Base-by-base conservation (phyloP, 2,329 filamentous ascomycete species). In the Nothophaeocryptopus gaeumannii region DNA sequence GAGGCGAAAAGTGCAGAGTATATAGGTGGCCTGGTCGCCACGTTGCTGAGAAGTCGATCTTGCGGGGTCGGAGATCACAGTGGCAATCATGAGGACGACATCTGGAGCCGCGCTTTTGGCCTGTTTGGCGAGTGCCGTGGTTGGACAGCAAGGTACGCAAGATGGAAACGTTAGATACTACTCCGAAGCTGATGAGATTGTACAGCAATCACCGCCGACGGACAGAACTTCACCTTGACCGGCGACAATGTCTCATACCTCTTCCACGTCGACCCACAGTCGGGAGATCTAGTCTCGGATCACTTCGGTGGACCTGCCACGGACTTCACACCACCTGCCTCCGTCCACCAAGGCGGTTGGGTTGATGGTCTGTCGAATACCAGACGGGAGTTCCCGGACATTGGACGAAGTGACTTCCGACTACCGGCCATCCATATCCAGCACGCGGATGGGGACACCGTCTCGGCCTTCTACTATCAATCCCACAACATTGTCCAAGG, bases 381-480 rank as follows among this genome's bases (percentile, higher is more conserved):
- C 12, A 75, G 79, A 12, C 77, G 83, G 26, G 83, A 85, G 61
- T 84, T 83, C 46, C 83, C 83, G 1, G 82, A 86, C 51, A 69
- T 82, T 4, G 82, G 83, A 1, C 75, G 82, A 7, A 82, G 82
- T 12, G 83, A 86, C 60, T 82, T 83, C 55, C 76, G 83, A 3
- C 68, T 77, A 2, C 83, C 83, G 0, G 82, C 83, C 0, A 73
- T 85, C 10, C 77, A 79, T 33, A 81, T 86, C 57, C 73, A 74
- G 45, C 81, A 86, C 58, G 69, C 76, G 1, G 74, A 74, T 12
- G 82, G 82, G 29, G 75, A 80, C 51, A 83, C 80, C 0, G 75
- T 86, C 11, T 79, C 77, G 5, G 76, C 78, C 7, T 76, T 85
- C 50, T 71, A 71, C 34, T 85, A 85, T 59, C 71, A 77, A 47